These are phyloP conservation scores for Orbilia blumenaviensis DNA, from an alignment of 2,329 filamentous ascomycete genomes.

Conservation along the genomic window DNA sequence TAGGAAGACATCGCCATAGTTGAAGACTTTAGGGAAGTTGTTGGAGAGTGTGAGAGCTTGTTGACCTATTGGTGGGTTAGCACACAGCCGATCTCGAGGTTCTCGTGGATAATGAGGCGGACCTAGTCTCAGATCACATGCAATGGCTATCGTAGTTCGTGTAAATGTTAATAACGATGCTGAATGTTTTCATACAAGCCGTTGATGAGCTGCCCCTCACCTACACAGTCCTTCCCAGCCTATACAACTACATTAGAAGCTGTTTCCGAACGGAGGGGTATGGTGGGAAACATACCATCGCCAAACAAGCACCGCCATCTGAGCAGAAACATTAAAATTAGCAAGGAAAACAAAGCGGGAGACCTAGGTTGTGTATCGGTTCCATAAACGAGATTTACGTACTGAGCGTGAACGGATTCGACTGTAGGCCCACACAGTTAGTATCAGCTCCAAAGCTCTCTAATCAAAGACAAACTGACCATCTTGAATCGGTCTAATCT, in stretches of 20 bases:
- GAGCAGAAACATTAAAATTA: conserved; percentile 21
- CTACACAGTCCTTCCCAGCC: conserved; percentile 99
- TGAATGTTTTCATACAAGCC: neutral
- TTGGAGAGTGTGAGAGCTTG: conserved; percentile 97
- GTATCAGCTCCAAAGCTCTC: conserved; percentile 12
- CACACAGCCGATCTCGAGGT: neutral
- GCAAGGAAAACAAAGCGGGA: neutral
- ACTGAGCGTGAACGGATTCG: conserved; percentile 54
- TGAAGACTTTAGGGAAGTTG: conserved; percentile 99
- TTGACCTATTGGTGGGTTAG: conserved; percentile 38
- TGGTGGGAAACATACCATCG: conserved; percentile 35
- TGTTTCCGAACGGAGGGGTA: conserved; percentile 9
- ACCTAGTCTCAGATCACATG: conserved; percentile 96
- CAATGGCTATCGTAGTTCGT: conserved; percentile 70
- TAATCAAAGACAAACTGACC: conserved; percentile 13
- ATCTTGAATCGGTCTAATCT: conserved; percentile 9
- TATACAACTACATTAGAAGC: conserved; percentile 24
- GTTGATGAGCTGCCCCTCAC: conserved; percentile 14
- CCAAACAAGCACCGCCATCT: conserved; percentile 53
- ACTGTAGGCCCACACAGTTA: conserved; percentile 32
- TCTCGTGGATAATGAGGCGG: conserved; percentile 63
- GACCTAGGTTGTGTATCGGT: neutral
- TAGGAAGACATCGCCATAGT: conserved; percentile 93
- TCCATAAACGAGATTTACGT: neutral
- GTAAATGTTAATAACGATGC: conserved; percentile 3